Evolutionary conservation across 176 grass and related monocot genomes (phyloP), one percentile per base, ranked within the genome.

Genomic region (Ampelocalamus luodianensis): DNA sequence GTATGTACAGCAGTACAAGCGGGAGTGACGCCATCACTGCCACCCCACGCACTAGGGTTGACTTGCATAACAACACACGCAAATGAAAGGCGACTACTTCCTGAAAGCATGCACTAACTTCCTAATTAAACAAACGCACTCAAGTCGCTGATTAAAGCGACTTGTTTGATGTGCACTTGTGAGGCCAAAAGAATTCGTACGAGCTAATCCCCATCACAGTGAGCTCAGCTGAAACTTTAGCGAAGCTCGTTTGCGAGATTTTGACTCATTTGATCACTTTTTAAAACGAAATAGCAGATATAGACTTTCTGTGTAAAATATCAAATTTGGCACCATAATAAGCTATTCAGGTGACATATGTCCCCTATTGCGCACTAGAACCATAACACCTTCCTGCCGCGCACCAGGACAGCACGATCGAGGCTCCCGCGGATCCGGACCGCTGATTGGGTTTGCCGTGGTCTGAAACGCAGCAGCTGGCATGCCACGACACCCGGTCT

Each of bases 11-110:
- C 32, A 34, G 18, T 26, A 67, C 39, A 29, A 73, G 8, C 44
- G 39, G 24, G 18, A n/a, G 22, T 69, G 84, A 83, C 59, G 80
- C 59, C 68, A 75, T 68, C 16, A 72, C 50, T 17, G 89, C 89
- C 67, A 8, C 67, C 74, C 83, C 24, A n/a, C 45, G 60, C 89
- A 79, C 60, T 87, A 69, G 5, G 68, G 61, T 83, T 90, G 85
- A 90, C 83, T 11, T 37, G 44, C 71, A 16, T 24, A 29, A 45
- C 51, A 81, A 4, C 10, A 20, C 58, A 68, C 2, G 51, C 60
- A 39, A 73, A 68, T 76, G 32, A 24, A 65, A 42, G 16, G 11
- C 40, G 10, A 65, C 82, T 74, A 22, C 29, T 42, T 81, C 58
- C 11, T 4, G 4, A 11, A 36, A 27, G 58, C 67, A 15, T 8